Conservation (phyloP, 345 rosid species). For the Syzygium grande region DNA sequence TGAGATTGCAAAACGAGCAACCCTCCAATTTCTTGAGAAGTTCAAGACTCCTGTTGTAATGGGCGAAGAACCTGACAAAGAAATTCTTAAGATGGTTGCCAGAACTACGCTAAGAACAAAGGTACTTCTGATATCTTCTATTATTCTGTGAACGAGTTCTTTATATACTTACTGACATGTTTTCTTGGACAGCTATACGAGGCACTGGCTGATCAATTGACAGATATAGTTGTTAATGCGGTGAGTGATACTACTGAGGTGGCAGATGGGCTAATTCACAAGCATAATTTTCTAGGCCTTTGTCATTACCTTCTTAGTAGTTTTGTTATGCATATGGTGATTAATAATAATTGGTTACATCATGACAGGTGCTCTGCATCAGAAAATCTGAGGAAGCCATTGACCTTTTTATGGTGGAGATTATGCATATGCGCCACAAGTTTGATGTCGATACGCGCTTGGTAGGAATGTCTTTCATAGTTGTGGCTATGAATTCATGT, state of each 20-base stretch:
- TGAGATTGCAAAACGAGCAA: conserved; percentile 91
- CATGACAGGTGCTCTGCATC: conserved; percentile 75
- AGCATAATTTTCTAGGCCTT: neutral
- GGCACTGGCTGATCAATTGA: conserved; percentile 87
- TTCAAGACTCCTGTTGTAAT: conserved; percentile 95
- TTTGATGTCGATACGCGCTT: conserved; percentile 93
- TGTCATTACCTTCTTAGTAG: neutral
- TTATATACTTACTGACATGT: neutral
- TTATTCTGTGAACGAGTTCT: neutral
- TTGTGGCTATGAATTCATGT: neutral
- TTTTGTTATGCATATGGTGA: neutral
- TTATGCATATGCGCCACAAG: conserved; percentile 99
- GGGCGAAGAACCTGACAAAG: conserved; percentile 92
- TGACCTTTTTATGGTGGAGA: conserved; percentile 98
- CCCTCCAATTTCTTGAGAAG: conserved; percentile 84
- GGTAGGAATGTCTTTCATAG: conserved; percentile 26
- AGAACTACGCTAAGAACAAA: conserved; percentile 91
- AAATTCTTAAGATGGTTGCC: conserved; percentile 94
- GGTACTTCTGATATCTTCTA: conserved; percentile 25
- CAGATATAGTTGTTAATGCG: conserved; percentile 79
- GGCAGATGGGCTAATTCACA: neutral
- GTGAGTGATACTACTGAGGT: conserved; percentile 29
- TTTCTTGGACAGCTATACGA: conserved; percentile 58
- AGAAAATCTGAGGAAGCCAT: conserved; percentile 81
- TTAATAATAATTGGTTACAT: conserved; percentile 1